phyloP scores from a whole-genome alignment of 495 filamentous ascomycete species.

The Aspergillus funiculosus region DNA sequence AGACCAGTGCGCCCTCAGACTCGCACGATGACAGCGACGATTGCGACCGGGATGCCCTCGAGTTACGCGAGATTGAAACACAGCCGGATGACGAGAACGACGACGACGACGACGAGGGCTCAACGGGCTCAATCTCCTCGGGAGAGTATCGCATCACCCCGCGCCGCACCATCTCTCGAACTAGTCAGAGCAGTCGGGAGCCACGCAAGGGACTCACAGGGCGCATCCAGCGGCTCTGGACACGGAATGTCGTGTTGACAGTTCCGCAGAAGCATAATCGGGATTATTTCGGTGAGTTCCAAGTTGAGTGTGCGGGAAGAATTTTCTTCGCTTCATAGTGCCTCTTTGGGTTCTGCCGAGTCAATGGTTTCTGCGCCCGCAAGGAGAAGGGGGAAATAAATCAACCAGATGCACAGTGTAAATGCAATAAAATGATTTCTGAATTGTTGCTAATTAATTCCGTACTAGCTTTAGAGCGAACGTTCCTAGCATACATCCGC shows the following conservation, averaged over 20 bases:
- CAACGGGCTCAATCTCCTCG: slow-evolving; percentile 30
- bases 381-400: too few species aligned
- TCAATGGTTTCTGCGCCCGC: too few species aligned
- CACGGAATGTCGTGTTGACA: slow-evolving; percentile 34
- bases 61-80: slow-evolving; percentile 34
- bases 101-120: slow-evolving; percentile 18
- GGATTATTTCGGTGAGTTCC: slow-evolving; percentile 39
- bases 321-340: not conserved
- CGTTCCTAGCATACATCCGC: slow-evolving; percentile 71
- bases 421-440: not conserved
- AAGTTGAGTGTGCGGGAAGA: not conserved
- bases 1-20: not conserved
- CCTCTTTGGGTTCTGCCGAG: too few species aligned
- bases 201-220: slow-evolving; percentile 24
- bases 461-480: slow-evolving; percentile 64
- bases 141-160: slow-evolving; percentile 33
- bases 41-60: slow-evolving; percentile 27
- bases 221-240: slow-evolving; percentile 33
- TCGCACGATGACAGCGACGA: slow-evolving; percentile 18
- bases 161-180: slow-evolving; percentile 22
- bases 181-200: slow-evolving; percentile 15
- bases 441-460: not conserved
- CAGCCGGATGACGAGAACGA: slow-evolving; percentile 21
- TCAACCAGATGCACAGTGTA: too few species aligned
- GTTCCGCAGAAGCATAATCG: slow-evolving; percentile 42